Base-by-base conservation (phyloP, 164 flowering plant species). In the Echeveria elegans region DNA sequence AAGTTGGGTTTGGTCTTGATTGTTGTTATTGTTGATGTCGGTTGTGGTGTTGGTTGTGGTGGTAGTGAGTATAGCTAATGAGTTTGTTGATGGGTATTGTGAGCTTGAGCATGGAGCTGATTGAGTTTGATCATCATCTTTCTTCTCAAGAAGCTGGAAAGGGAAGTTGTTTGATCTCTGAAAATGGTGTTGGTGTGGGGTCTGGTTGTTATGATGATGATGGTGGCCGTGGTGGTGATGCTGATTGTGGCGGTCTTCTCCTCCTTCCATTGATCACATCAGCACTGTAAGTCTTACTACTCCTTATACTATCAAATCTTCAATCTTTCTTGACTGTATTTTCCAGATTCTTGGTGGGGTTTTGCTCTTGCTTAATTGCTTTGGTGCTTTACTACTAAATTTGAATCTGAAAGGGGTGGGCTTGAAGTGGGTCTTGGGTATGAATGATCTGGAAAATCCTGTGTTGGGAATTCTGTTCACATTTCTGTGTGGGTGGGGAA, bases 71-170 rank as follows among this genome's bases (percentile, higher is more conserved):
- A 66, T 61, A 16, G 48, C 38, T 45, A 41, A 66, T n/a, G 72
- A 74, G 38, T 74, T 43, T 31, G 73, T 12, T 6, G 80, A 56
- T 72, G 76, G 6, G 59, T 71, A 68, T 16, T 74, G 72, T 2
- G 86, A 79, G 66, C 78, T 73, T 1, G 79, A 75, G 24, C 75
- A 70, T 21, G 56, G 24, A 12, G 56, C 56, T 2, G 75, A 38
- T 65, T 63, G 66, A 4, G 75, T 28, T 65, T 63, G 66, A 4
- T 63, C 53, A 15, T 68, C 78, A 60, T 81, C 75, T 48, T 71
- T 82, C 76, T 77, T 85, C 72, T 84, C 89, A 47, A 88, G 77
- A 21, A 88, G 70, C 65, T 88, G 95, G 6, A 88, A 66, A 15
- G 95, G 91, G 64, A 88, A 81, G 79, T 80, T 82, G 56, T 50